Evolutionary conservation across 345 rosid genomes (phyloP).

Genomic region (Anastatica hierochuntica): DNA sequence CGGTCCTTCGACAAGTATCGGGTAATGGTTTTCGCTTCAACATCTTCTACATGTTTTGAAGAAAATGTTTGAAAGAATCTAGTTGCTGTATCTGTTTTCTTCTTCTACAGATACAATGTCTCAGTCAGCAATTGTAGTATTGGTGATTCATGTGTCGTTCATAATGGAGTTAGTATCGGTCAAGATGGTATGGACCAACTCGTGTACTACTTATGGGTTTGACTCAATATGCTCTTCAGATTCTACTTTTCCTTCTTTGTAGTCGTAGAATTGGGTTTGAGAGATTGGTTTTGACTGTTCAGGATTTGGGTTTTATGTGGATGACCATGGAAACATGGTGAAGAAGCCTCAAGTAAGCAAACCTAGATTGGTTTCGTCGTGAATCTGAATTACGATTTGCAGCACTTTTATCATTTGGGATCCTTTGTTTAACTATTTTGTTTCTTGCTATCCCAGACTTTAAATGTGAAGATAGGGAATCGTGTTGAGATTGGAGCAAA

Average conservation of each 20-base stretch:
- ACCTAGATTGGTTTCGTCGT: not conserved
- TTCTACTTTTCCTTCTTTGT: not conserved
- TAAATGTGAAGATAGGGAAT: conserved; percentile 53
- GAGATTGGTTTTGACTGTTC: conserved; percentile 7
- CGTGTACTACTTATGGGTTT: not conserved
- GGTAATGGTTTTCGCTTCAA: conserved; percentile 25
- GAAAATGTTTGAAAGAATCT: not conserved
- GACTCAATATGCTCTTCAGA: too few relatives aligned
- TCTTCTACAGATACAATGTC: conserved; percentile 45
- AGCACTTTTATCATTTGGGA: not conserved
- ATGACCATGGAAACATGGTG: conserved; percentile 51
- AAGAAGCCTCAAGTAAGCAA: conserved; percentile 79
- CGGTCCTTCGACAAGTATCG: conserved; percentile 48
- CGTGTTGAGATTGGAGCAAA: conserved; percentile 84
- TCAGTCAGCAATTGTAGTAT: conserved; percentile 54
- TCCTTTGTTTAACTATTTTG: not conserved
- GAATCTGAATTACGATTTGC: not conserved
- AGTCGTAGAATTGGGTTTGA: not conserved
- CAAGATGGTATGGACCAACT: conserved; percentile 58
- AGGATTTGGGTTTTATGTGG: conserved; percentile 85
- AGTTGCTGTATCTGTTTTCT: not conserved
- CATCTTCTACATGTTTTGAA: not conserved
- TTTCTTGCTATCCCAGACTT: conserved; percentile 28
- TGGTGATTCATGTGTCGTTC: conserved; percentile 59
- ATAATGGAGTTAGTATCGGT: conserved; percentile 78